Evolutionary conservation across 257 asterid species (phyloP), one percentile per base, ranked within the genome.

Genomic region (Echium plantagineum): DNA sequence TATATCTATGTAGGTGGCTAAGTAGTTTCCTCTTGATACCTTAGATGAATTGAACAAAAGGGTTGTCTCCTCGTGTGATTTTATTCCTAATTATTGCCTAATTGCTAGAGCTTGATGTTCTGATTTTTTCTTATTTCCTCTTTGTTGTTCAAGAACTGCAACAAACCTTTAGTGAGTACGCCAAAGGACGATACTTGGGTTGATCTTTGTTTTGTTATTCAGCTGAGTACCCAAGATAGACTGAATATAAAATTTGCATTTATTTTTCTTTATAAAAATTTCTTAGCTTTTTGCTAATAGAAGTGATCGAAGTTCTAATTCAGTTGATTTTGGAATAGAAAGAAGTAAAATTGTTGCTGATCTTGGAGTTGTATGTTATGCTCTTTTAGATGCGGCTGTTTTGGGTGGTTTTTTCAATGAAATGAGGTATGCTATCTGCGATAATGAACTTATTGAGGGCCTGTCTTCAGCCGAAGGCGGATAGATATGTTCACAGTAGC

Each of bases 371-470:
- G 26, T 53, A 5, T 53, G 10, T 9, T 8, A 53, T 18, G 22
- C 3, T 53, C 57, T 56, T 4, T 15, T 70, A 82, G 76, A 82
- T 77, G 89, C 62, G 69, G 75, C 71, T 67, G 24, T 21, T 47
- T 76, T 67, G 76, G 86, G 65, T 78, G 86, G 81, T 75, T 78
- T 61, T 83, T 74, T 78, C 85, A 81, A 75, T 81, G 85, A 83
- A 82, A 81, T 83, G 91, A 83, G 91, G 83, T 76, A 81, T 83
- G 91, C 56, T 79, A 74, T 76, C 87, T 32, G 81, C 74, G 63
- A 74, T 78, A 56, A 78, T 81, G 85, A 84, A 81, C 74, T 28
- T 70, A 73, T 67, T 83, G 77, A 76, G 78, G 77, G 83, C 84
- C 71, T 83, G 91, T 73, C 79, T 83, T 66, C 80, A 79, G 74